Evolutionary conservation across 805 yeast genomes (phyloP).

Genomic region (Yarrowia divulgata): DNA sequence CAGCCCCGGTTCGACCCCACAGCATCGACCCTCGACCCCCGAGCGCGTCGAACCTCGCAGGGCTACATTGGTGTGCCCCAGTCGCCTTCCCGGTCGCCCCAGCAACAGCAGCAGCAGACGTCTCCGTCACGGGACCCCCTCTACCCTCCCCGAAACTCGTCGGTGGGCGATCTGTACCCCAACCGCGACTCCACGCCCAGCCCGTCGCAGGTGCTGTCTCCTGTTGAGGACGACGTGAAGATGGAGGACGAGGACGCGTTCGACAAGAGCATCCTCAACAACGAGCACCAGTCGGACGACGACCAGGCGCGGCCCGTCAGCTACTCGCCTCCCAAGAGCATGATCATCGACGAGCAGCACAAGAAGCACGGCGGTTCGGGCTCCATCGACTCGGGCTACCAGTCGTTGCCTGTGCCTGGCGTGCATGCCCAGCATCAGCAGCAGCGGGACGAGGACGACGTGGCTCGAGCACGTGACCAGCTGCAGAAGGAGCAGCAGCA

Average conservation of each 20-base stretch:
- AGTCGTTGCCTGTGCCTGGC: conserved; percentile 15
- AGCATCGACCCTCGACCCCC: conserved; percentile 11
- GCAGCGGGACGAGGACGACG: conserved; percentile 14
- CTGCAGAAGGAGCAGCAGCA: neutral
- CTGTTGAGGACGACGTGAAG: conserved; percentile 31
- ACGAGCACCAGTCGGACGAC: neutral
- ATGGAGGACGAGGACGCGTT: conserved; percentile 13
- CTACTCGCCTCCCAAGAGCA: conserved; percentile 36
- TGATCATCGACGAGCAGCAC: conserved; percentile 32
- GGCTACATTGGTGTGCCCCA: conserved; percentile 11
- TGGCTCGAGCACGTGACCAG: neutral
- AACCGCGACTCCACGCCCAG: conserved; percentile 20
- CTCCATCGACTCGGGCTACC: conserved; percentile 6
- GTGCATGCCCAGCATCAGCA: neutral
- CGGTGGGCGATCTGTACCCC: conserved; percentile 14
- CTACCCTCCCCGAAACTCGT: conserved; percentile 29
- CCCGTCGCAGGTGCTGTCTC: conserved; percentile 25
- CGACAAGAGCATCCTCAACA: conserved; percentile 9
- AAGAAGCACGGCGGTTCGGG: neutral
- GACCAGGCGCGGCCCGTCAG: neutral
- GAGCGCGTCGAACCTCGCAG: conserved; percentile 33
- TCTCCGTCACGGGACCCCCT: conserved; percentile 2
- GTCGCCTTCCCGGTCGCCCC: conserved; percentile 21
- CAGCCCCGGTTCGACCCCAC: conserved; percentile 22
- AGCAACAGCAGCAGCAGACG: conserved; percentile 27